Conservation (phyloP, 2,329 filamentous ascomycete species). For the Penicillium rolfsii region DNA sequence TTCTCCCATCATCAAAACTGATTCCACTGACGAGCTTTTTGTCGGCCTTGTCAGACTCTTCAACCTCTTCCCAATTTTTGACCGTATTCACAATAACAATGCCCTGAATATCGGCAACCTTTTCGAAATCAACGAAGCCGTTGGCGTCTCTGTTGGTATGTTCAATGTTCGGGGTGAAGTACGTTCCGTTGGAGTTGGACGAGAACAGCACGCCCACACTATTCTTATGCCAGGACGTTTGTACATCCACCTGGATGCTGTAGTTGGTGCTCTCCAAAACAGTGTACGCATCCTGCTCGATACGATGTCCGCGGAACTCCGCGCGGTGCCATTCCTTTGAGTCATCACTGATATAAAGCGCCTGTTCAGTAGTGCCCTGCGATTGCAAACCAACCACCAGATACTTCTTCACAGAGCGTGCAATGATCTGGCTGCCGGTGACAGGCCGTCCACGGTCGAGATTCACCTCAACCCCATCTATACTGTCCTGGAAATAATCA, state of each 20-base stretch:
- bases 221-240: conserved; percentile 64
- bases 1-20: conserved; percentile 93
- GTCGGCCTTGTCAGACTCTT: conserved; percentile 60
- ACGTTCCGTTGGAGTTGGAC: conserved; percentile 96
- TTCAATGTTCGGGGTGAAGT: conserved; percentile 88
- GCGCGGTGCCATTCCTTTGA: conserved; percentile 86
- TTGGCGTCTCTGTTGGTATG: conserved; percentile 81
- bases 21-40: conserved; percentile 74
- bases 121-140: conserved; percentile 92
- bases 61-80: conserved; percentile 78
- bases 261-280: conserved; percentile 96
- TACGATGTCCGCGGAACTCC: conserved; percentile 83
- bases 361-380: conserved; percentile 82
- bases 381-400: conserved; percentile 82
- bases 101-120: conserved; percentile 86
- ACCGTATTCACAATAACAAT: conserved; percentile 90
- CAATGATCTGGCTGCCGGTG: conserved; percentile 71
- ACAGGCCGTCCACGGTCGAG: conserved; percentile 75
- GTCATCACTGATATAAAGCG: conserved; percentile 85
- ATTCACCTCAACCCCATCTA: conserved; percentile 67
- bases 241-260: conserved; percentile 94
- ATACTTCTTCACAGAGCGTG: conserved; percentile 84
- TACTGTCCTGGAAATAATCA: conserved; percentile 71
- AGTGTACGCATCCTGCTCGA: conserved; percentile 85
- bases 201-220: conserved; percentile 89